Evolutionary conservation across 208 protist genomes (phyloP).

Genomic region (Tritrichomonas musculus): DNA sequence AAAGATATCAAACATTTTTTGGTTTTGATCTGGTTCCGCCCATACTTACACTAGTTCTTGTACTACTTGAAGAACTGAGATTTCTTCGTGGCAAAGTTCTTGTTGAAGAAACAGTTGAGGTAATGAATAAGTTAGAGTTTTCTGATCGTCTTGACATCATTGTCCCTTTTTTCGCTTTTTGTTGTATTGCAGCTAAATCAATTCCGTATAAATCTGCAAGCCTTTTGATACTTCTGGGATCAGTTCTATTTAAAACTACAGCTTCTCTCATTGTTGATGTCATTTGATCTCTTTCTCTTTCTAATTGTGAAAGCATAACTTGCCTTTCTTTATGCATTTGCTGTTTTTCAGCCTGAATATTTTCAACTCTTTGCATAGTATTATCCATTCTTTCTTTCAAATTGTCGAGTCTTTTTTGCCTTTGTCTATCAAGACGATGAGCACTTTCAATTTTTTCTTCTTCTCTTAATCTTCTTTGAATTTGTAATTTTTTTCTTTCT

Average conservation of each 20-base stretch:
- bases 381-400: not conserved
- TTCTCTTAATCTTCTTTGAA: not conserved
- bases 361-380: not conserved
- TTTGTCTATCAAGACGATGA: not conserved
- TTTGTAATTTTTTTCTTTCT: not conserved
- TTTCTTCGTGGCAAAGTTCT: no score
- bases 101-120: no score
- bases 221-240: not conserved
- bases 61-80: no score
- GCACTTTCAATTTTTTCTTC: conserved; percentile 27
- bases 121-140: no score
- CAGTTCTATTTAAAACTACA: not conserved
- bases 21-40: no score
- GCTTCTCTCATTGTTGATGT: not conserved
- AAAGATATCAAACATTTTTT: no score
- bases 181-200: not conserved
- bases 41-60: no score
- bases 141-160: not conserved
- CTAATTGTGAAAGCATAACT: not conserved
- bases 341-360: not conserved
- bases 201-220: not conserved
- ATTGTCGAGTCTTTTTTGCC: not conserved
- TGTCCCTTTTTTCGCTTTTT: not conserved
- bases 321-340: not conserved
- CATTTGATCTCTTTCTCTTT: conserved; percentile 2